phyloP scores from a whole-genome alignment of 257 asterid species.

The Osmanthus fragrans region DNA sequence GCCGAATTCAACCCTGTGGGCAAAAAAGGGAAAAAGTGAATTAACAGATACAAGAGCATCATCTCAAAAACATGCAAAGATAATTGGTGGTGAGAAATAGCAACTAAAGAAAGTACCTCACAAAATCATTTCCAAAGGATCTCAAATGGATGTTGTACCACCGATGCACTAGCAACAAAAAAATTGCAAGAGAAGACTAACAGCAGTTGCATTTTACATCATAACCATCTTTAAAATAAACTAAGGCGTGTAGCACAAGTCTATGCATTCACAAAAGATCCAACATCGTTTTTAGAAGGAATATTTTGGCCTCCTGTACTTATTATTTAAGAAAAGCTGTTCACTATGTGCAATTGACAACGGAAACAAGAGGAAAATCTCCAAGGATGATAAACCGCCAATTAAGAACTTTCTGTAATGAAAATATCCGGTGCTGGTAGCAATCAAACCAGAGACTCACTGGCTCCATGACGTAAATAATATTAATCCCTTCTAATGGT shows the following conservation, averaged over 20 bases:
- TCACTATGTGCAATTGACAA: constrained; percentile 84
- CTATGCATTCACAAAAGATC: constrained; percentile 49
- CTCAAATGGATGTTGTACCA: constrained; percentile 45
- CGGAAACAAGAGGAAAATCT: constrained; percentile 78
- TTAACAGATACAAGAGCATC: background rate
- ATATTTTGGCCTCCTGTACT: constrained; percentile 51
- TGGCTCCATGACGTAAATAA: constrained; percentile 87
- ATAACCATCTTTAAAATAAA: constrained; percentile 13
- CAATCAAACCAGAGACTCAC: constrained; percentile 71
- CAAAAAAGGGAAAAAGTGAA: constrained; percentile 1
- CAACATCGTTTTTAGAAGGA: constrained; percentile 50
- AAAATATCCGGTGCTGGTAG: constrained; percentile 57
- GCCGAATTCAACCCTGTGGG: constrained; percentile 48
- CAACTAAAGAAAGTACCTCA: constrained; percentile 40
- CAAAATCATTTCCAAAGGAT: constrained; percentile 41
- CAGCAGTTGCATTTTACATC: constrained; percentile 18
- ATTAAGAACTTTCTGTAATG: constrained; percentile 86
- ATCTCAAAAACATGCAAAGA: background rate
- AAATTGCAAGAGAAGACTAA: constrained; percentile 30
- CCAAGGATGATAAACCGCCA: constrained; percentile 80
- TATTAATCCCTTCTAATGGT: constrained; percentile 41
- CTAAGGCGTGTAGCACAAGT: constrained; percentile 48
- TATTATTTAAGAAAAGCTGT: constrained; percentile 49
- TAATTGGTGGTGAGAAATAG: background rate
- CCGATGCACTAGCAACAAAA: constrained; percentile 42